Evolutionary conservation across 306 rosid species (phyloP).

Genomic region (Inga leiocalycina): DNA sequence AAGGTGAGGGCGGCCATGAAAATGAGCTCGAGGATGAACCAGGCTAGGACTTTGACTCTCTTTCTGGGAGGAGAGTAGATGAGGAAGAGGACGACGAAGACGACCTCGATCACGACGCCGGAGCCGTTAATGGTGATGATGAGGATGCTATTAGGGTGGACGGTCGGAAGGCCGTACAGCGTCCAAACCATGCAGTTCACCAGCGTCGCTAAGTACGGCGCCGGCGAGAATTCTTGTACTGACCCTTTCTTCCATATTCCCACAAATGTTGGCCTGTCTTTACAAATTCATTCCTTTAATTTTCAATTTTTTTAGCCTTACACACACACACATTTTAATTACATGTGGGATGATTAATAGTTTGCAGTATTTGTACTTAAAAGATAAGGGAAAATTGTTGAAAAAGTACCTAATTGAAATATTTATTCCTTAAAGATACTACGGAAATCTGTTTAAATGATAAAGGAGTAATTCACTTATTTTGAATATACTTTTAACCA

Average conservation of each 20-base stretch:
- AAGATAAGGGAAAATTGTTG: too few relatives aligned
- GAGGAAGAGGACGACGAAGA: constrained; percentile 58
- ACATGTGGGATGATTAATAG: too few relatives aligned
- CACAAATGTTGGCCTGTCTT: constrained; percentile 66
- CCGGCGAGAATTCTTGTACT: constrained; percentile 70
- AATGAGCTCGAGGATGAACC: constrained; percentile 45
- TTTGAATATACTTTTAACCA: too few relatives aligned
- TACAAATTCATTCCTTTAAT: not conserved
- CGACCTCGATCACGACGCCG: constrained; percentile 55
- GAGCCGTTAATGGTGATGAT: constrained; percentile 69
- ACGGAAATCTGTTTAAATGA: too few relatives aligned
- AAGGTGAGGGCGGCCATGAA: constrained; percentile 44
- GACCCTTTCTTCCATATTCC: constrained; percentile 66
- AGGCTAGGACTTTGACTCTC: constrained; percentile 48
- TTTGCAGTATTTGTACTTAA: too few relatives aligned
- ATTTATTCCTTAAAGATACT: too few relatives aligned
- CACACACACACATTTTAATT: too few relatives aligned
- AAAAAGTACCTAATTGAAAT: too few relatives aligned
- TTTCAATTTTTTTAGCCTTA: not conserved
- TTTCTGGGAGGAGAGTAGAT: constrained; percentile 49
- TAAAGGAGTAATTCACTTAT: too few relatives aligned
- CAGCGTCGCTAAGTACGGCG: constrained; percentile 72
- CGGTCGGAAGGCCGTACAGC: constrained; percentile 66
- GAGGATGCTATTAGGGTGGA: constrained; percentile 60
- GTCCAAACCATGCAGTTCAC: constrained; percentile 80